Percentiles rank a stretch among this genome's conserved stretches.
phyloP scores from a whole-genome alignment of 352 stramenopile species.

The Phytophthora sansomeana region DNA sequence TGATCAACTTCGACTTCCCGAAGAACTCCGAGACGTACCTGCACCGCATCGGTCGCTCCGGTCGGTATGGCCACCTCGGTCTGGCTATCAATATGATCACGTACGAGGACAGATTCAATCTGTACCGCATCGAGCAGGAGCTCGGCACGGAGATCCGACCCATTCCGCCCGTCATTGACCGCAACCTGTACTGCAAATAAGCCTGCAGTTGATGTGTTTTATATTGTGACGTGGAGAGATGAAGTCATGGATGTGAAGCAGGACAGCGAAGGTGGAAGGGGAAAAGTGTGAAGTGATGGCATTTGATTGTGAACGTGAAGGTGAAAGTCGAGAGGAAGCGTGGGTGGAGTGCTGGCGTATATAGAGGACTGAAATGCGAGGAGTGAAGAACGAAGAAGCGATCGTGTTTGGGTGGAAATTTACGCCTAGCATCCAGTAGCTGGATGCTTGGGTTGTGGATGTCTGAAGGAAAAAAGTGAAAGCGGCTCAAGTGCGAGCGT shows the following conservation, averaged over 20 bases:
- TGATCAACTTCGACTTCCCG: constrained; percentile 99
- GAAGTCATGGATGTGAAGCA: constrained; percentile 9
- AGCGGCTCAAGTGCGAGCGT: background rate
- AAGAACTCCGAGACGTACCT: constrained; percentile 99
- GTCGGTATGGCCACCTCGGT: constrained; percentile 98
- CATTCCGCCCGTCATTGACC: constrained; percentile 98
- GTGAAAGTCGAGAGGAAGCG: constrained; percentile 24
- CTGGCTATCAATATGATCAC: constrained; percentile 99
- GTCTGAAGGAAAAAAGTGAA: constrained; percentile 6
- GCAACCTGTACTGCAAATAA: constrained; percentile 98
- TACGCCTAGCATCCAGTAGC: background rate
- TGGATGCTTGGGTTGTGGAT: constrained; percentile 24
- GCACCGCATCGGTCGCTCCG: constrained; percentile 98
- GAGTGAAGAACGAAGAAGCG: constrained; percentile 7
- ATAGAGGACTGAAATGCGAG: background rate
- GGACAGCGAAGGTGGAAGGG: constrained; percentile 1
- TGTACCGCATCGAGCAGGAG: constrained; percentile 99
- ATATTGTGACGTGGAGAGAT: constrained; percentile 11
- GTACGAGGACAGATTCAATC: constrained; percentile 98
- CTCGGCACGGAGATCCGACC: constrained; percentile 99
- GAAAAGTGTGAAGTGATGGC: constrained; percentile 20
- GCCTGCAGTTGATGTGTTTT: constrained; percentile 1
- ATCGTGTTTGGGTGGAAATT: constrained; percentile 1
- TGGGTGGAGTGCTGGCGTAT: background rate
- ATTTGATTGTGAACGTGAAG: constrained; percentile 25